phyloP scores from a whole-genome alignment of 768 basidiomycete genomes.

The Sistotremastrum niveocremeum region DNA sequence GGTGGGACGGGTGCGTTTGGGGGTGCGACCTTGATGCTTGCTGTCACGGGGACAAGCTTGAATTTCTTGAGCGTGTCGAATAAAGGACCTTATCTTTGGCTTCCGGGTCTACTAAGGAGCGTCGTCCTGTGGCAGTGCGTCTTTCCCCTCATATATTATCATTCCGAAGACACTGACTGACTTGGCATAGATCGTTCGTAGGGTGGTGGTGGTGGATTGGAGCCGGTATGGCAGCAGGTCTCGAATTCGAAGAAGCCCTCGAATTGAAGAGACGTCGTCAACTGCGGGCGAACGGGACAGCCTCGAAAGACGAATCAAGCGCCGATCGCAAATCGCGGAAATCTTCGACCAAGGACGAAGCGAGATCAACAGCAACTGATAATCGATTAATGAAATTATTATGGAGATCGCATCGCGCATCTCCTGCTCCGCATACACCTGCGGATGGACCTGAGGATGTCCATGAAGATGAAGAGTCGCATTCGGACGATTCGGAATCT shows the following conservation, averaged over 20 bases:
- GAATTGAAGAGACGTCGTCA: slow-evolving; percentile 14
- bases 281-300: slow-evolving; percentile 5
- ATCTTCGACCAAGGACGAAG: slow-evolving; percentile 31
- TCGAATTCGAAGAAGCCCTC: slow-evolving; percentile 52
- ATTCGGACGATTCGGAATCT: not conserved
- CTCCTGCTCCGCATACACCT: slow-evolving; percentile 19
- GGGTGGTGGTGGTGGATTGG: slow-evolving; percentile 99
- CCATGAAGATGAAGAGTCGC: not conserved
- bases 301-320: slow-evolving; percentile 7
- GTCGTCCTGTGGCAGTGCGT: slow-evolving; percentile 88
- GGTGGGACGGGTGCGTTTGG: slow-evolving; percentile 96
- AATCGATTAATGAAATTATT: slow-evolving; percentile 32
- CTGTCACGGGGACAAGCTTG: slow-evolving; percentile 68
- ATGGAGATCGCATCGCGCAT: slow-evolving; percentile 39
- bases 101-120: slow-evolving; percentile 80
- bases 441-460: not conserved
- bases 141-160: slow-evolving; percentile 3
- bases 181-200: slow-evolving; percentile 32
- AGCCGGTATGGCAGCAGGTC: slow-evolving; percentile 63
- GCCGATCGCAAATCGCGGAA: not conserved
- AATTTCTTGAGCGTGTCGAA: slow-evolving; percentile 79
- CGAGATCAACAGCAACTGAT: slow-evolving; percentile 33
- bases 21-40: slow-evolving; percentile 67
- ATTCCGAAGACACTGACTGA: not conserved
- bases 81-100: slow-evolving; percentile 83